Evolutionary conservation across 768 basidiomycete species (phyloP), one percentile per base, ranked within the genome.

Genomic region (Russula foetens): DNA sequence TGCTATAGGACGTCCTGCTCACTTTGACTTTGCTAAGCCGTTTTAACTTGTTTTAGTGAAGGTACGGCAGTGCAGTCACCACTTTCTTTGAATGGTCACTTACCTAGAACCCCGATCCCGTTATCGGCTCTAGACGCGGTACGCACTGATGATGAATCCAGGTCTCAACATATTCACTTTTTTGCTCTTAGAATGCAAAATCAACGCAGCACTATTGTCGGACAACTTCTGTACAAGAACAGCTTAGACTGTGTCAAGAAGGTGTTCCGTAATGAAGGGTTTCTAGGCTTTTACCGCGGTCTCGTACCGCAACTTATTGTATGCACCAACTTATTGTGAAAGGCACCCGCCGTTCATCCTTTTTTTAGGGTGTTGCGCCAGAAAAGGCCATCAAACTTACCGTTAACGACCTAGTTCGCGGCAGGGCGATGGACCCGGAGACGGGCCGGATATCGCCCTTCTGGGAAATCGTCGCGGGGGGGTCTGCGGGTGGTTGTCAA

Each of bases 381-480:
- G 93, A 97, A 73, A 97, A 97, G 76, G 97, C 97, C 12, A 97
- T 99, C 74, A 99, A 99, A 72, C 75, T 99, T 62, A 97, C 97
- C 2, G 88, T 99, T 50, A 98, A 98, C 75, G 96, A 97, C 70
- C 74, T 96, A 57, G 79, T 99, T 24, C 85, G 97, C 35, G 78
- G 82, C 26, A 81, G 83, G 53, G 85, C 86, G 11, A 96, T 84
- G 75, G 94, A 99, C 73, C 92, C 94, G 24, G 93, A 96, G 72
- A 99, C 97, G 11, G 97, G 97, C 14, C 82, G 92, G 56, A 99
- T 99, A 72, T 83, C 86, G 59, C 69, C 97, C n/a, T 67, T 68
- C n/a, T 94, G 92, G 90, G 97, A 99, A 74, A 67, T 98, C 19
- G 60, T 90, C 6, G 96, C 96, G 35, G 97, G 97, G 75, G 97